These are phyloP conservation scores for Hyphopichia pseudoburtonii DNA, from an alignment of 1,139 yeast genomes.

Conservation along the genomic window DNA sequence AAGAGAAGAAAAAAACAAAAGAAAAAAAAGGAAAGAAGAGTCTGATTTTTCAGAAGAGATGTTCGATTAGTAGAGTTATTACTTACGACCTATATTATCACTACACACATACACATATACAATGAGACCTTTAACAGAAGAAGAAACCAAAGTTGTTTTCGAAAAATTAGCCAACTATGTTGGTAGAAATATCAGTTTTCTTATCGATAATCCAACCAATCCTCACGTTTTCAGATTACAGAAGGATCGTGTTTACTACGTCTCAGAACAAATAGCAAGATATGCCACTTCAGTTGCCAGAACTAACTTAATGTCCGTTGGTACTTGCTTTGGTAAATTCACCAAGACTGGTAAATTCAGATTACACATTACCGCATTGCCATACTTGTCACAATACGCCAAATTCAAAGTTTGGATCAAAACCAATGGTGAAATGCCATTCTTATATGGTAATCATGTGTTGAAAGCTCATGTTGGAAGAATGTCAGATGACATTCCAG, in stretches of 20 bases:
- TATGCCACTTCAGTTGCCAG: constrained; percentile 90
- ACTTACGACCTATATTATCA: too few relatives aligned
- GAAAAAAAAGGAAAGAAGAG: not conserved
- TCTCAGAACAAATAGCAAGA: constrained; percentile 77
- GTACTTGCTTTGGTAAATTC: constrained; percentile 92
- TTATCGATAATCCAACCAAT: constrained; percentile 84
- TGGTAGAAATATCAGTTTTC: constrained; percentile 87
- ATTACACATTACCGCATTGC: constrained; percentile 88
- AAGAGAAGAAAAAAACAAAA: not conserved
- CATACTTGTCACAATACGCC: constrained; percentile 81
- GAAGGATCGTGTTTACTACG: constrained; percentile 94
- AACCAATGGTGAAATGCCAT: constrained; percentile 98
- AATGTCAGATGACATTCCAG: constrained; percentile 97
- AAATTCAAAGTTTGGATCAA: constrained; percentile 96
- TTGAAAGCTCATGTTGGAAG: constrained; percentile 95
- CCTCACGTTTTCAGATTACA: constrained; percentile 95
- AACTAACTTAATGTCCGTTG: constrained; percentile 86
- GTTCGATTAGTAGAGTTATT: not conserved
- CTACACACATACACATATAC: not conserved
- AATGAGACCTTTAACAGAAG: constrained; percentile 96
- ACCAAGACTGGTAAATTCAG: constrained; percentile 97
- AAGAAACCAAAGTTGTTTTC: constrained; percentile 93
- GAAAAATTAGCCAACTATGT: constrained; percentile 95
- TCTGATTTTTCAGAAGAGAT: not conserved
- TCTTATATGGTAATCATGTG: constrained; percentile 92